Base-by-base conservation (phyloP, 2,329 filamentous ascomycete genomes). In the Coniochaeta prunicola region DNA sequence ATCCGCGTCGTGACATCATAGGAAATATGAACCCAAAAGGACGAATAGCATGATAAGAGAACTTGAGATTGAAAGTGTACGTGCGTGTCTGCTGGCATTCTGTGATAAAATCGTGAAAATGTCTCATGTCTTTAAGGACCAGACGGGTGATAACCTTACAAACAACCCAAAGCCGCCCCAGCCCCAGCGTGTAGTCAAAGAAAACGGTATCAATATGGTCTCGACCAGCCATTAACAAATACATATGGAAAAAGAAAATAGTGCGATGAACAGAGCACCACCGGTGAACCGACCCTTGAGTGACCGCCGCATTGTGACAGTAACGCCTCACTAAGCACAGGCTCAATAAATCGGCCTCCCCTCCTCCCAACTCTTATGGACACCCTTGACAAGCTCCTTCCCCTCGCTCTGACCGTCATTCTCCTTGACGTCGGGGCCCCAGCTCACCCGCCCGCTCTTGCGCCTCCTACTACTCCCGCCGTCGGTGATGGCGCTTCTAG, bases 401-500 rank as follows among this genome's bases (percentile, higher is more conserved):
- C 63, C 58, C 56, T 72, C 68, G 33, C 57, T 55, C 67, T 31
- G 71, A 38, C 61, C 59, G 57, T 63, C 58, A 61, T 63, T 64
- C 50, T 69, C 65, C 64, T 71, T 74, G 42, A 74, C 64, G 28
- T 77, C 75, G 3, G 72, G 65, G 8, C 72, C 73, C 67, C 72
- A 77, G 1, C 80, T 83, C 13, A 79, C 74, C n/a, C 82, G 74
- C 2, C 77, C 80, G 64, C 79, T 84, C 64, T 77, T 78, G 34
- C 81, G 75, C 55, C 79, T 74, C 45, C 79, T 71, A 24, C 70
- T 63, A 58, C 28, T 42, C 40, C 60, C 72, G 34, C 77, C 76
- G 19, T 58, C 61, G 1, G 59, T 62, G n/a, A 48, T 60, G 58
- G 77, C 76, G 33, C 76, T 78, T 19, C 76, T 71, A 19, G 79